Base-by-base conservation (phyloP, 2,329 filamentous ascomycete genomes). In the Penicillium sp. region DNA sequence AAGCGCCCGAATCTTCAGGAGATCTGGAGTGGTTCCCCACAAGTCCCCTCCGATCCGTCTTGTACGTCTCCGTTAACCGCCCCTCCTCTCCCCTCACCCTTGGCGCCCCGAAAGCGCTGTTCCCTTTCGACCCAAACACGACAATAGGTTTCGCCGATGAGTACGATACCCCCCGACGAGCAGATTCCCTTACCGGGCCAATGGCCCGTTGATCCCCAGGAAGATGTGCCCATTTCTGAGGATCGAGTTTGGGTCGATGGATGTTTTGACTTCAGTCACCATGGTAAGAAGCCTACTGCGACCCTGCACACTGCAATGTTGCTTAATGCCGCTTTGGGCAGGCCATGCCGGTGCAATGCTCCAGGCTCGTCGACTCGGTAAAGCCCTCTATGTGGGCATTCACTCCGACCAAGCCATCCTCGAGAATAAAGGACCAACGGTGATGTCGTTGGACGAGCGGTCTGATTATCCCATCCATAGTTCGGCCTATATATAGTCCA, bases 191-290 rank as follows among this genome's bases (percentile, higher is more conserved):
- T 64, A 35, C 60, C 69, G 17, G 80, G 80, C 36, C 58, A 78
- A 50, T 83, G 80, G 80, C 80, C 80, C n/a, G 77, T 80, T 26
- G 77, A 77, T 51, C 80, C 80, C 8, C 80, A 83, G 63, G 69
- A 81, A 27, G 77, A 80, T 58, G 62, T 78, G 28, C 61, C 70
- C 2, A 72, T 83, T 32, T 71, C 68, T 17, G 76, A 84, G 41
- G 81, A 86, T 57, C 83, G 91, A 53, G 87, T 98, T 59, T 98
- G 94, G 94, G 86, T 98, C 17, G 93, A 98, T 65, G 93, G 93
- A 48, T 98, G 93, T 76, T 98, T 96, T 72, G 93, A 98, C 73
- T 98, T 98, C 70, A 94, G 90, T 71, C 93, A 98, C 67, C 93
- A 97, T 65, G 93, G 87, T 88, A 67, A 53, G 71, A 8, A 30